Base-by-base conservation (phyloP, 169 alveolate species). In the Eimeria falciformis region DNA sequence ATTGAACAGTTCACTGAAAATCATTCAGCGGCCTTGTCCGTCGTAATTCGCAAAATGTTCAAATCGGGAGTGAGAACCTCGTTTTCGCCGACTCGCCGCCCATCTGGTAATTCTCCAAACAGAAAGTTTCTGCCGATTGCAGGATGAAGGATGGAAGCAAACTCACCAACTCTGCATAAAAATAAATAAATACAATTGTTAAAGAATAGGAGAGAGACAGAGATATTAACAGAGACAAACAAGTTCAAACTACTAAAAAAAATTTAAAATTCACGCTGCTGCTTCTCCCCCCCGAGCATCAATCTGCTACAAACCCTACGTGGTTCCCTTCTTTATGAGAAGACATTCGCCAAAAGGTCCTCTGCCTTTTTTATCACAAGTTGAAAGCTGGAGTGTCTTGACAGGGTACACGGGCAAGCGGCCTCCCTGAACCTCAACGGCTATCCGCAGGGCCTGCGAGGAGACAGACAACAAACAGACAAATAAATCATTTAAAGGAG, bases 351-450 rank as follows among this genome's bases (percentile, higher is more conserved):
- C 94, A 82, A 93, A 95, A 5, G 95, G 95, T 68, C 56, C 73
- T 47, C 55, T 43, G 40, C 92, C 91, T 50, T 84, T 94, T 25
- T 56, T 89, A 73, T 87, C 95, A 33, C 68, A 55, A 21, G 93
- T 85, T 40, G 95, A 87, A 27, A 73, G 79, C 68, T 83, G 62
- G 79, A 95, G 40, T 40, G 77, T 87, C 88, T 89, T 95, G 37
- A 95, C 97, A 7, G 97, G 97, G 50, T 82, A 95, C 40, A 95
- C 90, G 33, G 96, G 94, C 47, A 95, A 85, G 6, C 91, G 91
- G 46, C 92, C 45, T 25, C 96, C 96, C 12, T 91, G 92, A 18
- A 92, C 85, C 77, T 93, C 93, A 17, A 94, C 94, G 3, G 97
- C 97, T 29, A 56, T 90, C 29, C 95, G 92, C 43, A 95, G 29